These are phyloP conservation scores for Trichoderma afroharzianum DNA, from an alignment of 2,329 filamentous ascomycete species.

Conservation along the genomic window DNA sequence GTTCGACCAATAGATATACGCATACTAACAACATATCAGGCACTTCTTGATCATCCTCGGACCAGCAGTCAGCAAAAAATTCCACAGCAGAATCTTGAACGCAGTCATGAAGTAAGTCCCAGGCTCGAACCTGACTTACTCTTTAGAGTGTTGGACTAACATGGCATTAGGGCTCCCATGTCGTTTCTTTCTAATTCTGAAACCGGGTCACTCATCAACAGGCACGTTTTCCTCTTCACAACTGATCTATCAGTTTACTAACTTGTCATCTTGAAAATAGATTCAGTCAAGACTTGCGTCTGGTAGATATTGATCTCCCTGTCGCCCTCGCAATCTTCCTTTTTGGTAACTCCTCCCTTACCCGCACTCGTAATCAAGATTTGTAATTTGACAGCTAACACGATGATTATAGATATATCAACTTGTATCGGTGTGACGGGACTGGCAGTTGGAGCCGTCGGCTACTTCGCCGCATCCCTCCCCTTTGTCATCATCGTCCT, in stretches of 20 bases:
- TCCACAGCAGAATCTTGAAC: constrained; percentile 26
- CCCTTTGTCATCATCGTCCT: constrained; percentile 41
- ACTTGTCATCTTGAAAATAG: constrained; percentile 19
- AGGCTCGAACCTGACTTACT: accelerated
- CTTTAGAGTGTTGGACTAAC: not conserved
- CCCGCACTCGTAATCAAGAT: too few relatives aligned
- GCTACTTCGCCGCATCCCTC: constrained; percentile 44
- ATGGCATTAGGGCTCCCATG: constrained; percentile 24
- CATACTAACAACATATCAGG: constrained; percentile 20
- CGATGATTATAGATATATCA: constrained; percentile 22
- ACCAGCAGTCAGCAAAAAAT: constrained; percentile 25
- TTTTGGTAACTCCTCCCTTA: constrained; percentile 22
- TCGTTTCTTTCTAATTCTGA: constrained; percentile 28
- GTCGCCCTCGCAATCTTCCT: constrained; percentile 25
- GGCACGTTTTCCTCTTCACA: constrained; percentile 21
- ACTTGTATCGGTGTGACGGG: constrained; percentile 42
- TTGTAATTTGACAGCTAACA: constrained; percentile 7
- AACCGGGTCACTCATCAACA: constrained; percentile 28
- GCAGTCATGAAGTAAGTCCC: constrained; percentile 25
- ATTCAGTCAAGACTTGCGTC: constrained; percentile 42
- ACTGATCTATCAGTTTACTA: too few relatives aligned
- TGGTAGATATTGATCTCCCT: constrained; percentile 39
- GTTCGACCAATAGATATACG: accelerated
- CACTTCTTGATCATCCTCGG: constrained; percentile 26
- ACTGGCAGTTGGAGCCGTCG: constrained; percentile 41